Conservation (phyloP, 305 asterid species). For the Caryopteris hybrid region DNA sequence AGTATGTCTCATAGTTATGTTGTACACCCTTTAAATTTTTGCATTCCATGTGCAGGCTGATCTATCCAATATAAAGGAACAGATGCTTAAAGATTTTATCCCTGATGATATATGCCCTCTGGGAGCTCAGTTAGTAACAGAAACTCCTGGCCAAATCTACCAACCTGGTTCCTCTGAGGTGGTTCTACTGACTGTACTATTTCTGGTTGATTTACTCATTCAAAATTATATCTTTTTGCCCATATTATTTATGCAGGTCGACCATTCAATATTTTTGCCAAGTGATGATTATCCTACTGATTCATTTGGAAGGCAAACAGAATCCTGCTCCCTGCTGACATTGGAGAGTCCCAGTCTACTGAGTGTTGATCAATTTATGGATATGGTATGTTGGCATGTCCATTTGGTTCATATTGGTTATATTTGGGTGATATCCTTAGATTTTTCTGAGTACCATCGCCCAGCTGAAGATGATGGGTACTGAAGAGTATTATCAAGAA, state of each 20-base stretch:
- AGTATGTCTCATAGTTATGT: constrained; percentile 3
- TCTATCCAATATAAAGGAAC: constrained; percentile 40
- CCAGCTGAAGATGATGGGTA: background rate
- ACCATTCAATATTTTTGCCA: constrained; percentile 33
- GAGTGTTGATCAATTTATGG: constrained; percentile 80
- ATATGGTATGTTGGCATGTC: constrained; percentile 51
- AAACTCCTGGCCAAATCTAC: constrained; percentile 38
- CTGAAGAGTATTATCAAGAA: background rate
- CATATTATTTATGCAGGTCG: constrained; percentile 30
- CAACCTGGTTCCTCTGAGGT: constrained; percentile 45
- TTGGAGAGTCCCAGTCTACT: constrained; percentile 60
- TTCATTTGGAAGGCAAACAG: constrained; percentile 44
- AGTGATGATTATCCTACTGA: constrained; percentile 59
- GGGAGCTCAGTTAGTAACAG: constrained; percentile 47
- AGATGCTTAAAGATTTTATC: constrained; percentile 58
- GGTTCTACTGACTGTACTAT: constrained; percentile 22
- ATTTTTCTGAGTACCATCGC: background rate
- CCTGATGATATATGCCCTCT: constrained; percentile 67
- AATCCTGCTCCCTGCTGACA: constrained; percentile 46
- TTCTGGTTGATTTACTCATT: constrained; percentile 18
- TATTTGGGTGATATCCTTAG: background rate
- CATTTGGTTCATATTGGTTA: background rate
- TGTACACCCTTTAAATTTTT: constrained; percentile 9
- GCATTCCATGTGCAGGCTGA: constrained; percentile 46
- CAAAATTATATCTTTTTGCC: constrained; percentile 14